Base-by-base conservation (phyloP, 1,284 basidiomycete genomes). In the Phlebopus sp. region DNA sequence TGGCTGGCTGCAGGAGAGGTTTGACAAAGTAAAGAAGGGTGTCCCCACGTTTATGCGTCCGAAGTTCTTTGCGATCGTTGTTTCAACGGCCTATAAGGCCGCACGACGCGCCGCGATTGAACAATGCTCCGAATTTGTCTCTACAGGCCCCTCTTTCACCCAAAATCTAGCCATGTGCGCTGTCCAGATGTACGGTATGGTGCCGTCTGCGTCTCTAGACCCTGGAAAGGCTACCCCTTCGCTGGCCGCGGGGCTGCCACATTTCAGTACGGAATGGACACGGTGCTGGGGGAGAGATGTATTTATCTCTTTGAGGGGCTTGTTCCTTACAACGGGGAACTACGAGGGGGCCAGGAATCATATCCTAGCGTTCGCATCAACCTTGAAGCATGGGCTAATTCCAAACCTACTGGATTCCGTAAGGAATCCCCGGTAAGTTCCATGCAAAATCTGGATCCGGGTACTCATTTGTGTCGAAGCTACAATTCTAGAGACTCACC, bases 251-350 rank as follows among this genome's bases (percentile, higher is more conserved):
- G 95, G 95, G 17, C 71, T 97, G 23, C 93, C 95, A 10, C 94
- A 97, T 70, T 97, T 97, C 60, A 75, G 90, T 2, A 72, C 87
- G 7, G 85, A 86, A 5, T 97, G 95, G 94, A 92, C 92, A 13
- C 78, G 94, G 40, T 93, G 90, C 62, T 97, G 95, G 95, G 94
- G 95, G n/a, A 81, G 94, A 32, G 94, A 97, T 66, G 91, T 96
- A 1, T 95, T 95, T 70, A 96, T 97, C 66, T 95, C 92, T 1
- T 72, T 96, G 11, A 84, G 92, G 52, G 94, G 94, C 3, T 73
- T 97, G 39, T 96, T 97, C 73, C 71, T 97, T 55, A 90, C 91
- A 1, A 97, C 94, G 0, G 94, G 95, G 13, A 90, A 94, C 60
- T 95, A 85, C 63, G 79, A 79, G 13, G 90, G 81, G 5, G 94